Evolutionary conservation across 2,329 filamentous ascomycete genomes (phyloP).

Genomic region (Aspergillus tanneri): DNA sequence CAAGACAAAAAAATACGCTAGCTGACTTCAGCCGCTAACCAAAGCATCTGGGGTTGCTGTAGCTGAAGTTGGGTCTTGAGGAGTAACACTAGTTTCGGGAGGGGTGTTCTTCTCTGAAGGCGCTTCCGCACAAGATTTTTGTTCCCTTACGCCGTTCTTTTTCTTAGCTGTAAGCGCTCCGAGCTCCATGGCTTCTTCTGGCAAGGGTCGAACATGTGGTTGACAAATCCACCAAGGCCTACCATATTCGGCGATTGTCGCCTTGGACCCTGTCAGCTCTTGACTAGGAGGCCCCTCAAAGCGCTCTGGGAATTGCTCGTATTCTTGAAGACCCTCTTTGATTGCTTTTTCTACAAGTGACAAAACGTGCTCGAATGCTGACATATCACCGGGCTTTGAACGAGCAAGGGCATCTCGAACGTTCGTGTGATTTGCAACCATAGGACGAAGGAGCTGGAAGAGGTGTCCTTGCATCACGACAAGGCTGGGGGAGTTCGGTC

Average conservation of each 20-base stretch:
- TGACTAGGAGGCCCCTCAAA: slow-evolving; percentile 37
- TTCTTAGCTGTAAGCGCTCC: slow-evolving; percentile 74
- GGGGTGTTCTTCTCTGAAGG: slow-evolving; percentile 13
- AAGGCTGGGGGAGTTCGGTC: slow-evolving; percentile 64
- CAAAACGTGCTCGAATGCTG: slow-evolving; percentile 74
- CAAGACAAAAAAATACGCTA: background rate
- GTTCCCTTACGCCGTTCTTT: slow-evolving; percentile 47
- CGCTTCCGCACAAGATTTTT: slow-evolving; percentile 14
- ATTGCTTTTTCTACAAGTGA: slow-evolving; percentile 72
- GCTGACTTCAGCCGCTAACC: slow-evolving; percentile 28
- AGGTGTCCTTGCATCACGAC: slow-evolving; percentile 84
- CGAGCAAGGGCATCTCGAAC: slow-evolving; percentile 81
- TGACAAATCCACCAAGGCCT: slow-evolving; percentile 89
- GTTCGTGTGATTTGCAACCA: slow-evolving; percentile 76
- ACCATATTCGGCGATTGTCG: slow-evolving; percentile 69
- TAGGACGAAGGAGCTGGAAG: slow-evolving; percentile 83
- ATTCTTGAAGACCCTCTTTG: slow-evolving; percentile 69
- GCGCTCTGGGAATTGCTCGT: slow-evolving; percentile 47
- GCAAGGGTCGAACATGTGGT: slow-evolving; percentile 80
- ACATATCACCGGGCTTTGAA: slow-evolving; percentile 67
- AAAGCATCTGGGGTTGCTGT: slow-evolving; percentile 29
- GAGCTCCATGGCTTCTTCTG: slow-evolving; percentile 80
- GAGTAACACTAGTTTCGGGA: slow-evolving; percentile 5
- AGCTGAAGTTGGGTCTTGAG: slow-evolving; percentile 13
- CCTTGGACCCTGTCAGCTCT: slow-evolving; percentile 48